Evolutionary conservation across 768 basidiomycete species (phyloP).

Genomic region (Suillus plorans): DNA sequence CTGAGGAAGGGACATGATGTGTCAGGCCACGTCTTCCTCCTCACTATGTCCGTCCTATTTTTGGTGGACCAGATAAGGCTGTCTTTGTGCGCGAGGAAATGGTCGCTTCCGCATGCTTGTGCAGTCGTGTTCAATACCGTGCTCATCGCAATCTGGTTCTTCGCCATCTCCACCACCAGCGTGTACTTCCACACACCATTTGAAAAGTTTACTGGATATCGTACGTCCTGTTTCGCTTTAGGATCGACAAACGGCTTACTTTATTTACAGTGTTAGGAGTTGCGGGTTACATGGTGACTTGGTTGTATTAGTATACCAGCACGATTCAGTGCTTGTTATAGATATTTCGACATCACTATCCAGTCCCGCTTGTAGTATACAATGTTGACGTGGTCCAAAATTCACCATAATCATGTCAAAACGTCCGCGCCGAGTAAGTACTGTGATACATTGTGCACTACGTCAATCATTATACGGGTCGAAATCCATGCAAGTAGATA

Average conservation of each 20-base stretch:
- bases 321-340: neutral
- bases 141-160: conserved; percentile 64
- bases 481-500: neutral
- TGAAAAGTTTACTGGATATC: conserved; percentile 84
- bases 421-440: neutral
- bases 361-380: neutral
- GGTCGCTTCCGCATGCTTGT: conserved; percentile 44
- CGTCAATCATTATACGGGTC: neutral
- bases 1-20: conserved; percentile 86
- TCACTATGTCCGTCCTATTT: conserved; percentile 77
- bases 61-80: conserved; percentile 72
- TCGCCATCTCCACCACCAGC: conserved; percentile 77
- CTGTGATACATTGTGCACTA: neutral
- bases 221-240: conserved; percentile 47
- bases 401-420: neutral
- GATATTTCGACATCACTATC: neutral
- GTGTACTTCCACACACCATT: conserved; percentile 88
- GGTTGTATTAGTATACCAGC: conserved; percentile 12
- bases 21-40: conserved; percentile 90
- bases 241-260: neutral
- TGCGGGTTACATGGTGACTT: conserved; percentile 34
- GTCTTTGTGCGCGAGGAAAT: conserved; percentile 43
- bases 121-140: conserved; percentile 47
- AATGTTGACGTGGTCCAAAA: neutral
- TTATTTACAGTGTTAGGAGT: conserved; percentile 37